phyloP scores from a whole-genome alignment of 2,329 filamentous ascomycete genomes.

The Geoglossum cookeanum region DNA sequence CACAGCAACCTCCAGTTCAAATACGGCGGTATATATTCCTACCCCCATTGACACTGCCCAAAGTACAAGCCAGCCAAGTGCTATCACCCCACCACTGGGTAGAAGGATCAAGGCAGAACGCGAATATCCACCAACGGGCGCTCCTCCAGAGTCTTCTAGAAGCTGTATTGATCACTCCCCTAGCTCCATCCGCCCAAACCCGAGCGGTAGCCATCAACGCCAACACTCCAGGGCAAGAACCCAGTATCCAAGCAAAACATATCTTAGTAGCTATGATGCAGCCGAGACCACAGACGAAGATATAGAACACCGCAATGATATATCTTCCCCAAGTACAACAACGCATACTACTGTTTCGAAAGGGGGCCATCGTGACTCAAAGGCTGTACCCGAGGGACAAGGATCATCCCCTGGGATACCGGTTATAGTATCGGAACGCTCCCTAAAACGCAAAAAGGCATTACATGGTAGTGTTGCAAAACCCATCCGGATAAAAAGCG shows the following conservation, averaged over 20 bases:
- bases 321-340: neutral
- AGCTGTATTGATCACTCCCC: neutral
- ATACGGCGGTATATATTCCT: neutral
- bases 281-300: constrained; percentile 1
- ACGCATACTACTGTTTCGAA: neutral
- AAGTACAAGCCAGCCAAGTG: neutral
- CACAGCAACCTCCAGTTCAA: neutral
- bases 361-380: neutral
- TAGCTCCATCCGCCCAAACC: neutral
- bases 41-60: neutral
- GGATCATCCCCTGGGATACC: constrained; percentile 4
- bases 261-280: neutral
- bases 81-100: neutral
- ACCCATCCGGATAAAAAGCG: constrained; percentile 18
- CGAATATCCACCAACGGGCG: neutral
- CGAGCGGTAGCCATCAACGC: neutral
- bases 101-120: neutral
- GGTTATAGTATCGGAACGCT: constrained; percentile 8
- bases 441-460: constrained; percentile 6
- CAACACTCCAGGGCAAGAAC: neutral
- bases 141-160: neutral
- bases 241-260: neutral
- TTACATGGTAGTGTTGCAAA: constrained; percentile 6
- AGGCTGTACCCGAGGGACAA: neutral
- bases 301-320: neutral